phyloP scores from a whole-genome alignment of 805 yeast genomes.

The Metschnikowia baotianmanensis region DNA sequence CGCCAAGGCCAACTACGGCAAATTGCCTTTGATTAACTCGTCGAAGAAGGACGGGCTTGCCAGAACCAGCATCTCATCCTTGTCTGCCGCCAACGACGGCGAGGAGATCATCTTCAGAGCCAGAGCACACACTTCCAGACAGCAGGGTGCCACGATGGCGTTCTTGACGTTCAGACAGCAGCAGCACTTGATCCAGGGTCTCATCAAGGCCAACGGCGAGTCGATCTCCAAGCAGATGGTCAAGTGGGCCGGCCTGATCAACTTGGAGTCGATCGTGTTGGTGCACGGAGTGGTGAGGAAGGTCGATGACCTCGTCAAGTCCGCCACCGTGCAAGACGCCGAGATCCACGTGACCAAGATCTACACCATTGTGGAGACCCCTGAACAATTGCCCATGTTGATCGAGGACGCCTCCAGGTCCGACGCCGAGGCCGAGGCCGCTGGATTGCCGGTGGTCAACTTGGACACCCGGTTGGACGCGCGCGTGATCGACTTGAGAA shows the following conservation, averaged over 20 bases:
- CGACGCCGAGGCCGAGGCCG: constrained; percentile 90
- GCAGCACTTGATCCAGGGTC: constrained; percentile 82
- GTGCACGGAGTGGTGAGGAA: constrained; percentile 83
- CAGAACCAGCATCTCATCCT: constrained; percentile 57
- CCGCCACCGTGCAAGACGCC: constrained; percentile 87
- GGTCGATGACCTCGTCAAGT: constrained; percentile 82
- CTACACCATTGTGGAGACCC: constrained; percentile 79
- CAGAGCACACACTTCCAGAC: constrained; percentile 87
- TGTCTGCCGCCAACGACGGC: constrained; percentile 66
- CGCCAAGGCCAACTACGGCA: constrained; percentile 87
- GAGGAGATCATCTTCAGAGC: constrained; percentile 85
- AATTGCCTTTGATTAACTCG: constrained; percentile 82
- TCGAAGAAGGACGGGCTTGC: constrained; percentile 59
- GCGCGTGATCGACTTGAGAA: constrained; percentile 94
- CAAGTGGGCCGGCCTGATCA: constrained; percentile 88
- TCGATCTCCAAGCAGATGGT: constrained; percentile 89
- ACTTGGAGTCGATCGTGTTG: constrained; percentile 85
- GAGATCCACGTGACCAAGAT: constrained; percentile 80
- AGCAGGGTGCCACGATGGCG: constrained; percentile 93
- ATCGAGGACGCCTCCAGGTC: constrained; percentile 96
- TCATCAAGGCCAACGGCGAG: constrained; percentile 49
- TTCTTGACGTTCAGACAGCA: constrained; percentile 93
- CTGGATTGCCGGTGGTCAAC: constrained; percentile 89
- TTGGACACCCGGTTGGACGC: constrained; percentile 94
- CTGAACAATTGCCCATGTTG: constrained; percentile 87